These are phyloP conservation scores for Pisolithus microcarpus DNA, from an alignment of 768 basidiomycete genomes.

Conservation along the genomic window DNA sequence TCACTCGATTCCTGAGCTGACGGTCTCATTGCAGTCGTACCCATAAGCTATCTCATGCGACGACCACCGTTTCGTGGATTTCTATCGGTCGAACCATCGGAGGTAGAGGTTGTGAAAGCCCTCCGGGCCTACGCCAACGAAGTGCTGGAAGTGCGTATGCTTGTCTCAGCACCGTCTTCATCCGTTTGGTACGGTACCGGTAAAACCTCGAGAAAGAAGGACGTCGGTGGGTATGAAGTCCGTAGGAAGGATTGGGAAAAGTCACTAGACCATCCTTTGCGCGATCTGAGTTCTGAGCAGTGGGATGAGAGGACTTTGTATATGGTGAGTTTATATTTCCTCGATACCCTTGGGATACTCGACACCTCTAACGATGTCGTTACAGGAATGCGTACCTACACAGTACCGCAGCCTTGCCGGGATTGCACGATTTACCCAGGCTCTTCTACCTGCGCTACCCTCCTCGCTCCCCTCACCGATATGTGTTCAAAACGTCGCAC, in stretches of 20 bases:
- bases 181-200: slow-evolving; percentile 32
- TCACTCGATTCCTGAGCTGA: slow-evolving; percentile 6
- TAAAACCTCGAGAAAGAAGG: slow-evolving; percentile 24
- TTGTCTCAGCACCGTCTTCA: slow-evolving; percentile 38
- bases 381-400: slow-evolving; percentile 64
- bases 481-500: slow-evolving; percentile 44
- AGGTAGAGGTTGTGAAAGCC: slow-evolving; percentile 50
- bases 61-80: slow-evolving; percentile 24
- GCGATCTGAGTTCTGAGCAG: slow-evolving; percentile 31
- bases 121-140: slow-evolving; percentile 44
- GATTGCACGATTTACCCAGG: slow-evolving; percentile 39
- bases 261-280: slow-evolving; percentile 14
- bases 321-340: slow-evolving; percentile 40
- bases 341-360: background rate
- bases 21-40: slow-evolving; percentile 40
- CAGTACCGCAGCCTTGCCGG: slow-evolving; percentile 45
- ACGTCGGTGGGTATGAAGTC: slow-evolving; percentile 57
- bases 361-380: slow-evolving; percentile 1
- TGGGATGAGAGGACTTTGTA: slow-evolving; percentile 68
- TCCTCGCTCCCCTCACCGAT: slow-evolving; percentile 1
- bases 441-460: slow-evolving; percentile 23
- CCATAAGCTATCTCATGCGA: slow-evolving; percentile 49
- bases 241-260: slow-evolving; percentile 43
- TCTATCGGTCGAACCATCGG: slow-evolving; percentile 20
- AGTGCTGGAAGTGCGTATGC: slow-evolving; percentile 54